These are phyloP conservation scores for Gracilaria vermiculophylla DNA, from an alignment of 23 red algal genomes.

Conservation along the genomic window DNA sequence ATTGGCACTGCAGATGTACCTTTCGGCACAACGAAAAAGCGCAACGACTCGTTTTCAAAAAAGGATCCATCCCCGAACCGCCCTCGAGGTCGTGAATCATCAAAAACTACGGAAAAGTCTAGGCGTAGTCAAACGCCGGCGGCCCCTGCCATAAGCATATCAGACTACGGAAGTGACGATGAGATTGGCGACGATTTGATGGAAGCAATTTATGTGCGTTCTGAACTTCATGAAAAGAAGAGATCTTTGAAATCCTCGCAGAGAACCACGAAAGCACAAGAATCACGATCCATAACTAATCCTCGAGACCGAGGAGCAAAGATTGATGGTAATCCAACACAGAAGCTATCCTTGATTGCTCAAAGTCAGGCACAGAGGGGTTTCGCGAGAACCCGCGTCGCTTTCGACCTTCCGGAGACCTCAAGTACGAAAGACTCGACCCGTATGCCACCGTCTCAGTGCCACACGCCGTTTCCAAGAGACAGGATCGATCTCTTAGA, in stretches of 20 bases:
- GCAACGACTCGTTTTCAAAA: neutral
- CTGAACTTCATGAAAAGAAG: neutral
- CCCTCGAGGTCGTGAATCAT: neutral
- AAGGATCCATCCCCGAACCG: neutral
- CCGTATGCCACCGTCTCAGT: neutral
- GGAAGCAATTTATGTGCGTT: neutral
- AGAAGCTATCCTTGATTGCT: neutral
- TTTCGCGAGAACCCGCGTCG: neutral
- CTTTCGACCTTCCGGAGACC: neutral
- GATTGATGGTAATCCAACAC: neutral
- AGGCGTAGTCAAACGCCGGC: slow-evolving; percentile 5
- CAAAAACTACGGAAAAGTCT: neutral
- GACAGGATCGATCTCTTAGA: neutral
- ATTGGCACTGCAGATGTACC: neutral
- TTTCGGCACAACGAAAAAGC: neutral
- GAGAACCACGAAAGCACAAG: neutral
- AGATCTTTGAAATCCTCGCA: neutral
- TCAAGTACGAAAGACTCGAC: too few species aligned
- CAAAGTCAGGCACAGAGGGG: neutral
- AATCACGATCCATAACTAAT: neutral
- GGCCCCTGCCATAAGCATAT: neutral
- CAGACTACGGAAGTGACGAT: slow-evolving; percentile 17
- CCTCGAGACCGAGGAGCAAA: neutral
- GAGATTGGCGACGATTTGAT: neutral
- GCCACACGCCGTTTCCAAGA: slow-evolving; percentile 19